A percentile compares a stretch with the other conserved stretches of the same genome.
phyloP scores from a whole-genome alignment of 768 basidiomycete genomes.

The Cystofilobasidium ferigula region DNA sequence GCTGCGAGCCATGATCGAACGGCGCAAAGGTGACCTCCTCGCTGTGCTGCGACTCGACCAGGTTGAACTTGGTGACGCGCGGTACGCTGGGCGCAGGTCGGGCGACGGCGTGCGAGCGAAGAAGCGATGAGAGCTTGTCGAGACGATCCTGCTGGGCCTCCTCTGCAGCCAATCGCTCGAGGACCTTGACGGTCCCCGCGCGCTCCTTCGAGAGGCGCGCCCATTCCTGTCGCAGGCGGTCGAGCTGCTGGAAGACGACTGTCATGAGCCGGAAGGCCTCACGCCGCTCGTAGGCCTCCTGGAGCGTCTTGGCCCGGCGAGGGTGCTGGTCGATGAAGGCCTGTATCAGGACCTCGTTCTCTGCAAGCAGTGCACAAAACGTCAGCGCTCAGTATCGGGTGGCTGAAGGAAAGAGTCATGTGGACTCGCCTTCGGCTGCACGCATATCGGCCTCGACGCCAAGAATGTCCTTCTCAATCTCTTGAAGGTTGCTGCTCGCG shows the following conservation, averaged over 20 bases:
- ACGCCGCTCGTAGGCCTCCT: neutral
- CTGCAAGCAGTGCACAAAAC: neutral
- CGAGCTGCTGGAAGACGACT: slow-evolving; percentile 7
- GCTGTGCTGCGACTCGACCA: neutral
- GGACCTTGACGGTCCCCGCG: neutral
- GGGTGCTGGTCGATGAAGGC: neutral
- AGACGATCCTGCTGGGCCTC: neutral
- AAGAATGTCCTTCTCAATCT: slow-evolving; percentile 10
- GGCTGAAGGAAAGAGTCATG: too few relatives aligned
- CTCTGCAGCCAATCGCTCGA: neutral
- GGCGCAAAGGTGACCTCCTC: neutral
- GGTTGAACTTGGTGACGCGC: neutral
- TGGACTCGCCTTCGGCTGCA: neutral
- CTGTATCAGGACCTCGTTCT: neutral
- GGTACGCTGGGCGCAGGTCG: neutral
- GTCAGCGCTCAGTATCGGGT: neutral
- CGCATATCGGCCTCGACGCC: neutral
- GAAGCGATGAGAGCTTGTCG: neutral
- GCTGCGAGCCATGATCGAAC: neutral
- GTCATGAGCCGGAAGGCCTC: slow-evolving; percentile 17
- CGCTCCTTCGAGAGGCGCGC: neutral
- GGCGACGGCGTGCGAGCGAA: neutral
- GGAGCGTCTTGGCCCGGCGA: neutral
- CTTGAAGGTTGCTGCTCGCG: neutral
- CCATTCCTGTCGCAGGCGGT: neutral